These are phyloP conservation scores for Schizophyllum commune DNA, from an alignment of 1,284 basidiomycete genomes.

Conservation along the genomic window DNA sequence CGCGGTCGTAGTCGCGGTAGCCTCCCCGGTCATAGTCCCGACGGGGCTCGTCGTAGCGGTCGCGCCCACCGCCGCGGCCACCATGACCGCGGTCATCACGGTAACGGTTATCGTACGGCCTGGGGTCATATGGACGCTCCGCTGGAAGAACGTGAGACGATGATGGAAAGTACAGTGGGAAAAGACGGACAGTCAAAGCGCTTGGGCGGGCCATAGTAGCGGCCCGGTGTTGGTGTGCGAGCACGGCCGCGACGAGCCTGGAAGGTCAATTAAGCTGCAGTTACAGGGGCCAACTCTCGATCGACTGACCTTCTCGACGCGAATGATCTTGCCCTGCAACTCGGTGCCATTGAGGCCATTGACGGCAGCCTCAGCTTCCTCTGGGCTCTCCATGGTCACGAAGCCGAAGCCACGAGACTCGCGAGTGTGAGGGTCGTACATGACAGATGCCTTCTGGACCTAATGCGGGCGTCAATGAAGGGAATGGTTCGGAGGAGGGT, in stretches of 20 bases:
- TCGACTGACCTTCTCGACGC: slow-evolving; percentile 72
- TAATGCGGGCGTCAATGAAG: slow-evolving; percentile 18
- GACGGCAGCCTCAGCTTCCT: slow-evolving; percentile 89
- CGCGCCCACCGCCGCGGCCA: slow-evolving; percentile 24
- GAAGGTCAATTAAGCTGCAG: not conserved
- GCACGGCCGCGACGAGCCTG: slow-evolving; percentile 92
- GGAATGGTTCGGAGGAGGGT: not conserved
- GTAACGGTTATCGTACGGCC: slow-evolving; percentile 76
- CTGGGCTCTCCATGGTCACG: slow-evolving; percentile 85
- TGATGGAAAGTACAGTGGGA: not conserved
- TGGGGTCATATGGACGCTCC: slow-evolving; percentile 73
- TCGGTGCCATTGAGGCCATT: slow-evolving; percentile 78
- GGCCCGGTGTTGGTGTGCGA: slow-evolving; percentile 90
- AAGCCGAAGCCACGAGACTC: slow-evolving; percentile 98
- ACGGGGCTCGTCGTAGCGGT: slow-evolving; percentile 25
- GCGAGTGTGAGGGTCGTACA: slow-evolving; percentile 94
- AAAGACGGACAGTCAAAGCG: slow-evolving; percentile 45
- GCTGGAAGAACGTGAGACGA: slow-evolving; percentile 26
- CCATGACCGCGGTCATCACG: slow-evolving; percentile 51
- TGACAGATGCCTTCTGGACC: slow-evolving; percentile 88
- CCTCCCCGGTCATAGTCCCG: slow-evolving; percentile 21
- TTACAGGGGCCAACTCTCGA: not conserved
- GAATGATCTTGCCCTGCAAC: slow-evolving; percentile 79
- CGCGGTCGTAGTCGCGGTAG: slow-evolving; percentile 33
- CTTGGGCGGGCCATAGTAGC: slow-evolving; percentile 91